Conservation (phyloP, 1,284 basidiomycete species). For the Ustilago sp. region DNA sequence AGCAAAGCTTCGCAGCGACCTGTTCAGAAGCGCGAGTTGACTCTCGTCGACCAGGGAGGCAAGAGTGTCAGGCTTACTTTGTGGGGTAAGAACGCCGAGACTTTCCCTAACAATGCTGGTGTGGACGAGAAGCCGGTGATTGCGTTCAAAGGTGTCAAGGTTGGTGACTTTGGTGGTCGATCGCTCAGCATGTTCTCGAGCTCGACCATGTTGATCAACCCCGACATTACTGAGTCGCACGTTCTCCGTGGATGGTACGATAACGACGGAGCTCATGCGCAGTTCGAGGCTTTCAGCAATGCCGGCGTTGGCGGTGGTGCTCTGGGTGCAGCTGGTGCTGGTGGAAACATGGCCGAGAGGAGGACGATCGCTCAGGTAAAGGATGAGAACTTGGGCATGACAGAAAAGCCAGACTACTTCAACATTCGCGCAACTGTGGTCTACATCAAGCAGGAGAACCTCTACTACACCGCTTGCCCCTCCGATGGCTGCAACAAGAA, state of each 20-base stretch:
- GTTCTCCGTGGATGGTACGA: constrained; percentile 87
- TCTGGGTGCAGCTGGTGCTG: constrained; percentile 64
- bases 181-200: constrained; percentile 79
- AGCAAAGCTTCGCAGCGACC: constrained; percentile 67
- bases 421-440: constrained; percentile 83
- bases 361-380: constrained; percentile 85
- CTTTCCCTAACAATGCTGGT: constrained; percentile 72
- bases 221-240: constrained; percentile 88
- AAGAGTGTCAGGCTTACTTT: constrained; percentile 87
- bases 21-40: constrained; percentile 70
- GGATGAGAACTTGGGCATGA: constrained; percentile 80
- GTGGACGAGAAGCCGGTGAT: constrained; percentile 66
- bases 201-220: constrained; percentile 75
- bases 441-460: constrained; percentile 87
- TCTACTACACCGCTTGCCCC: constrained; percentile 91
- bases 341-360: constrained; percentile 69
- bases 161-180: constrained; percentile 90
- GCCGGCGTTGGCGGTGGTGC: constrained; percentile 54
- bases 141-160: constrained; percentile 94
- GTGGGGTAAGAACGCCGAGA: constrained; percentile 96
- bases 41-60: constrained; percentile 85
- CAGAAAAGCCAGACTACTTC: constrained; percentile 87
- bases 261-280: constrained; percentile 56
- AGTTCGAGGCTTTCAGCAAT: constrained; percentile 70
- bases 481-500: constrained; percentile 90